Evolutionary conservation across 345 rosid species (phyloP), one percentile per base, ranked within the genome.

Genomic region (Populus pruinosa): DNA sequence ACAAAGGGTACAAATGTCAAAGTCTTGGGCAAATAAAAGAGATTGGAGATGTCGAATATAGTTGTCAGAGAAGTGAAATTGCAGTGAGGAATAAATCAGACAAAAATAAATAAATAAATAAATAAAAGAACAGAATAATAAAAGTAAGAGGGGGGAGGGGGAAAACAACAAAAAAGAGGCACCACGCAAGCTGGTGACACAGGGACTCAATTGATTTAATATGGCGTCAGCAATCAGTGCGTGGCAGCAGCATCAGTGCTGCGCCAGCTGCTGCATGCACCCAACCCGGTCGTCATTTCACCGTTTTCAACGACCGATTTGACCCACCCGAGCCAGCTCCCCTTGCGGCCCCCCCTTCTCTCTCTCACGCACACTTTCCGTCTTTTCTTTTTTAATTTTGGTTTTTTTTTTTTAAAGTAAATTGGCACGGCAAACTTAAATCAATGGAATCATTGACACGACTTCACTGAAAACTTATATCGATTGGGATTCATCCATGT

Each of bases 201-300:
- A 33, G 43, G 36, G 23, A 21, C 18, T 35, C 3, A 5, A 10
- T 13, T 43, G 55, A 77, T 76, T 79, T 53, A 71, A 61, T 31
- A n/a, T 41, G n/a, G 12, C 84, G 84, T 83, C 81, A 76, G 70
- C 84, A 76, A 70, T 25, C 67, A 38, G 44, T 27, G 27, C 17
- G 70, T 25, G 61, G 69, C 76, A 61, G 33, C 68, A 74, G 63
- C 82, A 55, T 64, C 68, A 31, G 53, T 31, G 78, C 47, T 61
- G 68, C 78, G 20, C 23, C 72, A 47, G 27, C 44, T 2, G 35
- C 27, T 12, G 21, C 47, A 66, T 27, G 36, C 79, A 38, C 56
- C 75, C 44, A 82, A 64, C 38, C 77, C 78, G 75, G 83, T 78
- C 86, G 83, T 83, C 82, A 81, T 86, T 81, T 86, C 85, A 86